phyloP scores from a whole-genome alignment of 192 early-diverging fungal genomes.

The Umbelopsis sp. region DNA sequence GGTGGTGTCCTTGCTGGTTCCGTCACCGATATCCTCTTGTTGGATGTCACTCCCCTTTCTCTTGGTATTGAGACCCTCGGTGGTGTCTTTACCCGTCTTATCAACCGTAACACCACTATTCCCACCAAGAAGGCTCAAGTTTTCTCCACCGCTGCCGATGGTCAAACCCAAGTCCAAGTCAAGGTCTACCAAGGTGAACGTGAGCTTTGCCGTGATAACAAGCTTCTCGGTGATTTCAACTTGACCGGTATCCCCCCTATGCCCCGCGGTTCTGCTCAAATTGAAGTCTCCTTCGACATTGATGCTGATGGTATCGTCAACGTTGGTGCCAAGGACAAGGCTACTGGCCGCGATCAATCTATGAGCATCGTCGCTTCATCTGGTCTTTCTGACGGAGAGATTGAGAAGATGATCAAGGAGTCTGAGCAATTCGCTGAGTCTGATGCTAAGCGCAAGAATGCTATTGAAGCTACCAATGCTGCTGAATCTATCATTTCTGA shows the following conservation, averaged over 20 bases:
- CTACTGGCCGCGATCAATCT: slow-evolving; percentile 93
- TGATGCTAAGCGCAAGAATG: slow-evolving; percentile 92
- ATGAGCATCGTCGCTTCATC: slow-evolving; percentile 95
- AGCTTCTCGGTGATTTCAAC: slow-evolving; percentile 97
- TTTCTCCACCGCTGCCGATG: slow-evolving; percentile 98
- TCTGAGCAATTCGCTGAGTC: slow-evolving; percentile 91
- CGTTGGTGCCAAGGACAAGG: slow-evolving; percentile 95
- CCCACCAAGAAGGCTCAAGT: slow-evolving; percentile 99
- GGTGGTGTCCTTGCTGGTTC: slow-evolving; percentile 97
- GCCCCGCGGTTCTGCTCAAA: slow-evolving; percentile 96
- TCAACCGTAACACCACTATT: slow-evolving; percentile 97
- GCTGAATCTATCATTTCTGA: slow-evolving; percentile 90
- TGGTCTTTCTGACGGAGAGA: slow-evolving; percentile 91
- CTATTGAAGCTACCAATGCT: slow-evolving; percentile 93
- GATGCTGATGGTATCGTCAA: slow-evolving; percentile 99
- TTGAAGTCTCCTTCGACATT: slow-evolving; percentile 99
- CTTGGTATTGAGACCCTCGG: slow-evolving; percentile 98
- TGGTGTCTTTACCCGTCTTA: slow-evolving; percentile 96
- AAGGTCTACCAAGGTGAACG: slow-evolving; percentile 99
- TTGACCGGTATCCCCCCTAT: slow-evolving; percentile 92
- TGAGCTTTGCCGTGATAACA: slow-evolving; percentile 97
- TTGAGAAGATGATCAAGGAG: slow-evolving; percentile 94
- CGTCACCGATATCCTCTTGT: slow-evolving; percentile 92
- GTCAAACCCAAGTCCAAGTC: slow-evolving; percentile 97
- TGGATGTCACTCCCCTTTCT: slow-evolving; percentile 97